Base-by-base conservation (phyloP, 179 eudicot species). In the Vitellaria paradoxa region DNA sequence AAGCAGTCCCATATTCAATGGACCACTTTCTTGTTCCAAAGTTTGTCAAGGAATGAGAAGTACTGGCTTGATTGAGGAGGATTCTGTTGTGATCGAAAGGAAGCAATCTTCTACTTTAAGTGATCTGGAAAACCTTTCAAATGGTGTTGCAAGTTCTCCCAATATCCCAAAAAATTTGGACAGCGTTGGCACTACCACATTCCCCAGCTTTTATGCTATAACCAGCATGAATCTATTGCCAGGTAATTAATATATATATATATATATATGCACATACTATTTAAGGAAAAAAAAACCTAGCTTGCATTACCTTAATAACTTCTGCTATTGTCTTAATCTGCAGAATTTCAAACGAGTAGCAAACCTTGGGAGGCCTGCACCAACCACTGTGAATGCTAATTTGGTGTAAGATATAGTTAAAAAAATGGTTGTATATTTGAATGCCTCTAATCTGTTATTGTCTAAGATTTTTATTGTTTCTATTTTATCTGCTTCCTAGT, bases 331-430 rank as follows among this genome's bases (percentile, higher is more conserved):
- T 45, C 42, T 45, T 47, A 6, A 49, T 63, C 12, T 75, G 62
- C 78, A 75, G 78, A 75, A 24, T 65, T 65, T 50, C 78, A 50
- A 65, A 30, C 49, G 17, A 49, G 21, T 65, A 21, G 47, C 77
- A 65, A 65, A 30, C 62, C 69, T 18, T 75, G 61, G 78, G 61
- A 75, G 78, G 70, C 21, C 62, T 65, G 30, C 47, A 11, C 26
- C 30, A 65, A 24, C 69, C 56, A 23, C 57, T 62, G 45, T 11
- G 24, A 63, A 63, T 37, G 45, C 45, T 47, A 47, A 23, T 49
- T 5, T 61, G 68, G 77, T 61, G 21, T 47, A 17, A 46, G 56
- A 24, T 62, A 61, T 74, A 57, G 15, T 30, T 26, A 15, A 70
- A 12, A 7, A 52, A 52, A 30, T 53, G 46, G 37, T 18, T 15